Conservation (phyloP, 768 basidiomycete species). For the Pleurotus platypus region DNA sequence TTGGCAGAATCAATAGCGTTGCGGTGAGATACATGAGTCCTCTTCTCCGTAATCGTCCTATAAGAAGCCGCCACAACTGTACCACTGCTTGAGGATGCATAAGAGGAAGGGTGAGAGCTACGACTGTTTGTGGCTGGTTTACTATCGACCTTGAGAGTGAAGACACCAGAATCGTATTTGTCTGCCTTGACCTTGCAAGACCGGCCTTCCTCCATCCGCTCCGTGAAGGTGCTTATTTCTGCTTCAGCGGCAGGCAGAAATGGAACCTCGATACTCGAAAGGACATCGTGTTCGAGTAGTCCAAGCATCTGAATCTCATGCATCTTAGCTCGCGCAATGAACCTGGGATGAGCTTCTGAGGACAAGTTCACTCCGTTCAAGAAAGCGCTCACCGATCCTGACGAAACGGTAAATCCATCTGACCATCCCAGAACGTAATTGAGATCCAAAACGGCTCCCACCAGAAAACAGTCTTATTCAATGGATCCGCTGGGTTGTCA, state of each 20-base stretch:
- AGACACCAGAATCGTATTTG: conserved; percentile 70
- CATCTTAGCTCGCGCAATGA: conserved; percentile 94
- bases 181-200: conserved; percentile 58
- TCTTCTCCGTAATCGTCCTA: conserved; percentile 37
- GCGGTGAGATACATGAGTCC: conserved; percentile 37
- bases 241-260: conserved; percentile 50
- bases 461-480: conserved; percentile 62
- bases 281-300: conserved; percentile 85
- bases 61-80: conserved; percentile 31
- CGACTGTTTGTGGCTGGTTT: conserved; percentile 26
- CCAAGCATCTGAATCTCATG: conserved; percentile 96
- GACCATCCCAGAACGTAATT: conserved; percentile 82
- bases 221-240: conserved; percentile 26
- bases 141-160: conserved; percentile 44
- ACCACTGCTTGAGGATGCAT: conserved; percentile 36
- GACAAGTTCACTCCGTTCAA: background rate
- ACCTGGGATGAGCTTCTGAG: conserved; percentile 42
- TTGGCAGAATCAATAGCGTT: conserved; percentile 38
- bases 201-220: conserved; percentile 28
- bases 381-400: conserved; percentile 55
- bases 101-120: conserved; percentile 39
- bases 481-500: conserved; percentile 26
- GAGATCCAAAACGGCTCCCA: conserved; percentile 91
- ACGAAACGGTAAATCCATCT: conserved; percentile 81
- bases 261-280: conserved; percentile 86